phyloP scores from a whole-genome alignment of 2,329 filamentous ascomycete species.

The Verticillium nubilum region DNA sequence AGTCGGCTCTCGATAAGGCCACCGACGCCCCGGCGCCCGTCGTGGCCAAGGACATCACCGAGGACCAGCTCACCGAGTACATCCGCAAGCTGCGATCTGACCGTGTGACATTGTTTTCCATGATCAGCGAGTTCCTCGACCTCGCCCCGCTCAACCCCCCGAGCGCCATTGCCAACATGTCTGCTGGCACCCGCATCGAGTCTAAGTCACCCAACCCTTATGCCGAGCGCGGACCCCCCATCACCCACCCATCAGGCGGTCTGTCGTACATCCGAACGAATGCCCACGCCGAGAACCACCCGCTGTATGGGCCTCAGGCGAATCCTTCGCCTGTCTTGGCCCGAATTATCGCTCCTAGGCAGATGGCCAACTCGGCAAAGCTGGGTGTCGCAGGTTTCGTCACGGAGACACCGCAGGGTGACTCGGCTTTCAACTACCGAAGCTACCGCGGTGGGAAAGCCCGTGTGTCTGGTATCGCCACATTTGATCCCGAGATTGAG shows the following conservation, averaged over 20 bases:
- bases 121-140: constrained; percentile 57
- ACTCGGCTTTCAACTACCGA: constrained; percentile 35
- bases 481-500: constrained; percentile 38
- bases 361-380: constrained; percentile 26
- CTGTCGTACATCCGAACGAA: constrained; percentile 55
- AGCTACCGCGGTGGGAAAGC: constrained; percentile 6
- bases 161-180: constrained; percentile 20
- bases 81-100: constrained; percentile 48
- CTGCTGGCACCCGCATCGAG: constrained; percentile 16
- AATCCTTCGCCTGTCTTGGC: constrained; percentile 41
- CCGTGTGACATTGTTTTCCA: constrained; percentile 41
- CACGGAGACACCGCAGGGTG: constrained; percentile 31
- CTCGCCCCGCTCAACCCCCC: constrained; percentile 45
- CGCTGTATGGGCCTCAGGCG: constrained; percentile 54
- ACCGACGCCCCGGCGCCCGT: constrained; percentile 21
- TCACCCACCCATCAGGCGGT: constrained; percentile 57
- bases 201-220: constrained; percentile 35
- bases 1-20: constrained; percentile 32
- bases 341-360: constrained; percentile 43
- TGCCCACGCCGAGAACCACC: constrained; percentile 53
- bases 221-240: constrained; percentile 48
- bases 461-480: constrained; percentile 25
- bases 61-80: constrained; percentile 45
- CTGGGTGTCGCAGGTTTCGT: constrained; percentile 54
- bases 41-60: constrained; percentile 35